Evolutionary conservation across 768 basidiomycete species (phyloP).

Genomic region (Tremella fuciformis): DNA sequence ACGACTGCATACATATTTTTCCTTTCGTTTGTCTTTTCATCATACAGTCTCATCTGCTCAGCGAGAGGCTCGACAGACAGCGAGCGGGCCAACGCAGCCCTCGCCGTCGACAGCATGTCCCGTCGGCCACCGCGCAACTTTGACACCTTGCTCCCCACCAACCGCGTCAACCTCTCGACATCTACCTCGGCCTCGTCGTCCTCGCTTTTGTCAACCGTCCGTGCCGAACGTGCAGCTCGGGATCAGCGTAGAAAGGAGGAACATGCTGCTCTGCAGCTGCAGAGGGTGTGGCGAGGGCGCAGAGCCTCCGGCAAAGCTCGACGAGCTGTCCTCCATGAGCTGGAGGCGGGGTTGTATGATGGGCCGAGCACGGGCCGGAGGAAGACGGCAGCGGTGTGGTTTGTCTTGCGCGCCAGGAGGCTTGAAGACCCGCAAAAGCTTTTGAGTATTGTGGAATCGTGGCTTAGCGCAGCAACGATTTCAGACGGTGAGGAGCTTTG

Average conservation of each 20-base stretch:
- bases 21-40: no score
- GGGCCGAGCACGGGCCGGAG: neutral
- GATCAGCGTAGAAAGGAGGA: constrained; percentile 34
- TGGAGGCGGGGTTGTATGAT: constrained; percentile 10
- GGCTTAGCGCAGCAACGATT: neutral
- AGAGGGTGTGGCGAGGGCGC: constrained; percentile 43
- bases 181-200: constrained; percentile 39
- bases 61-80: no score
- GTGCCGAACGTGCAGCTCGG: constrained; percentile 39
- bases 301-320: constrained; percentile 18
- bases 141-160: neutral
- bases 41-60: no score
- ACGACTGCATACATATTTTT: no score
- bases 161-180: constrained; percentile 47
- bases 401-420: constrained; percentile 2
- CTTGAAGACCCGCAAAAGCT: constrained; percentile 10
- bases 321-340: constrained; percentile 4
- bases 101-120: no score
- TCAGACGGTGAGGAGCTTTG: neutral
- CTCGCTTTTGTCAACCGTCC: constrained; percentile 31
- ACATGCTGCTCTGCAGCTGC: constrained; percentile 30
- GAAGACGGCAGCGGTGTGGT: constrained; percentile 4
- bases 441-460: constrained; percentile 5
- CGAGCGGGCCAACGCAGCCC: no score
- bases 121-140: no score